Evolutionary conservation across 345 rosid species (phyloP).

Genomic region (Euclidium syriacum): DNA sequence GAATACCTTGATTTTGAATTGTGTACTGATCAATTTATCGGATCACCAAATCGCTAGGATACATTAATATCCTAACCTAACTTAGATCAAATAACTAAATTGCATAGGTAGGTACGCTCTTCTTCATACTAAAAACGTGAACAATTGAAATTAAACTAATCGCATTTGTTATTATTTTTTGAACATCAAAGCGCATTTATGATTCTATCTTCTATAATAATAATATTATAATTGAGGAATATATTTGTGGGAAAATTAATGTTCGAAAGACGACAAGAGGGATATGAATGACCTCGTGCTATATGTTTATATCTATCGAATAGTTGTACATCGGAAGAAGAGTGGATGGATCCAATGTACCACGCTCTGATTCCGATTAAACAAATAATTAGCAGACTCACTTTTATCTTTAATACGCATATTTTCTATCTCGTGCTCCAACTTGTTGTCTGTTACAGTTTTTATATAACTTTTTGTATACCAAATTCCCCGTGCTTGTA

Average conservation of each 20-base stretch:
- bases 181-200: neutral
- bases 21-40: neutral
- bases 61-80: neutral
- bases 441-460: neutral
- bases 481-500: constrained; percentile 12
- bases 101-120: constrained; percentile 7
- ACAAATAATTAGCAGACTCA: neutral
- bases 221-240: neutral
- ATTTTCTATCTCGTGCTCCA: constrained; percentile 3
- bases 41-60: neutral
- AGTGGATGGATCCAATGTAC: constrained; percentile 10
- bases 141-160: neutral
- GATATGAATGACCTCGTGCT: constrained; percentile 7
- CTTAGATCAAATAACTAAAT: neutral
- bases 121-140: constrained; percentile 25
- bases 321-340: neutral
- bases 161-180: neutral
- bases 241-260: neutral
- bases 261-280: neutral
- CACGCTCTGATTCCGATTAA: constrained; percentile 1
- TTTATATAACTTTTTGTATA: neutral
- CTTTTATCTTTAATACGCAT: neutral
- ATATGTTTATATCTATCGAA: neutral
- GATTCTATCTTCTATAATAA: neutral
- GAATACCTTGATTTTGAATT: neutral